These are phyloP conservation scores for Luzula sylvatica DNA, from an alignment of 176 grass and related monocot genomes.

Conservation along the genomic window DNA sequence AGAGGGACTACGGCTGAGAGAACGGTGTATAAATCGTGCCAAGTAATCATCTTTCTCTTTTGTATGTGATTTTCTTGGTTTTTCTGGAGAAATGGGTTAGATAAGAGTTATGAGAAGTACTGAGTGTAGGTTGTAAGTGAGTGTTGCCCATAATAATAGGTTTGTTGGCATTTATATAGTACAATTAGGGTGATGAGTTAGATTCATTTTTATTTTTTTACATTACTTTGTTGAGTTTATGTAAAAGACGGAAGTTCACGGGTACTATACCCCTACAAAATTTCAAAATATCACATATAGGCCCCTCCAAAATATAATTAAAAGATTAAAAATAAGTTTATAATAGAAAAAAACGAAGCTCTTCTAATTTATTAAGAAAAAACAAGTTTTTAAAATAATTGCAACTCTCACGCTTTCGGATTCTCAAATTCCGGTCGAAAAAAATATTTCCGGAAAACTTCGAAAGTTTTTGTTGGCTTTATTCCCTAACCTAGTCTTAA, in stretches of 20 bases:
- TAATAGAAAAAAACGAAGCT: no score
- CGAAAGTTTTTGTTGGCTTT: no score
- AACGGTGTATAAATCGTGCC: slow-evolving; percentile 60
- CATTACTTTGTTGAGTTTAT: background rate
- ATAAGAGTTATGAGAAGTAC: background rate
- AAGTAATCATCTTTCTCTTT: slow-evolving; percentile 29
- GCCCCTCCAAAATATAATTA: background rate
- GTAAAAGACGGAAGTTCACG: background rate
- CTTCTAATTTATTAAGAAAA: no score
- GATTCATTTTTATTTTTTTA: background rate
- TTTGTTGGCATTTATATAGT: slow-evolving; percentile 16
- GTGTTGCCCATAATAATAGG: background rate
- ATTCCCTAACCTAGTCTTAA: no score
- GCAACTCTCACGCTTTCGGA: no score
- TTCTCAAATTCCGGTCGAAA: no score
- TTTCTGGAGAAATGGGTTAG: background rate
- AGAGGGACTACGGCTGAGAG: slow-evolving; percentile 66
- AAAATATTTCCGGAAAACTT: no score
- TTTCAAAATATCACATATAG: no score
- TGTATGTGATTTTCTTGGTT: background rate
- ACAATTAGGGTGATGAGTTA: background rate
- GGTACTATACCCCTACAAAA: background rate
- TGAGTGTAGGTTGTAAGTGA: background rate
- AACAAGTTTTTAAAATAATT: no score
- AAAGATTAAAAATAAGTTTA: background rate